Conservation (phyloP, 495 filamentous ascomycete species). For the Stereocaulon alpinum region DNA sequence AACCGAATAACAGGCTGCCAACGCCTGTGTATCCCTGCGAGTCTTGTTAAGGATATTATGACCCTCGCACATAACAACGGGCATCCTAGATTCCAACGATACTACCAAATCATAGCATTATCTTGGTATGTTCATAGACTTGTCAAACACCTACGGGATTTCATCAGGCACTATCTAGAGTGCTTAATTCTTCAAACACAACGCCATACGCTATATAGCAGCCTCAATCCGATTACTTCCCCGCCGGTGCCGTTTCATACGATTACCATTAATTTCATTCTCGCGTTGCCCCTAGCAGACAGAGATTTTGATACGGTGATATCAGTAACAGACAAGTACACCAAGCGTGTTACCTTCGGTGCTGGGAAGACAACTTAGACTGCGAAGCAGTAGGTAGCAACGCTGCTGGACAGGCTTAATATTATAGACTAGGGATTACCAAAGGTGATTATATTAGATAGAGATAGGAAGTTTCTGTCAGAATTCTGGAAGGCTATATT, state of each 20-base stretch:
- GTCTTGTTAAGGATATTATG: background rate
- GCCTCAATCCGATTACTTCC: background rate
- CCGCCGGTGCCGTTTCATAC: background rate
- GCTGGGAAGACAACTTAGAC: background rate
- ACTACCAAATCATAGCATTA: background rate
- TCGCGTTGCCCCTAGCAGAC: background rate
- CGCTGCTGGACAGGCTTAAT: background rate
- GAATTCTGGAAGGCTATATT: background rate
- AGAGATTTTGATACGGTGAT: background rate
- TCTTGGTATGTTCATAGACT: background rate
- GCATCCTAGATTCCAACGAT: background rate
- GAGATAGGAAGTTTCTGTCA: background rate
- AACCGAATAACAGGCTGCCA: background rate
- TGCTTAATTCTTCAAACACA: background rate
- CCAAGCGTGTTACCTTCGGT: background rate
- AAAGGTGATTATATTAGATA: too few relatives aligned
- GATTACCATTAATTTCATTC: slow-evolving; percentile 1
- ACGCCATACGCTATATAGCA: too few relatives aligned
- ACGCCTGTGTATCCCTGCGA: background rate
- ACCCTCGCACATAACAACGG: background rate
- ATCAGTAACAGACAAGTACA: background rate
- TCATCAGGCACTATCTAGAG: background rate
- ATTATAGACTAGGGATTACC: background rate
- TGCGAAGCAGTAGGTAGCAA: background rate
- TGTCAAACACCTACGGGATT: background rate